phyloP scores from a whole-genome alignment of 495 filamentous ascomycete species.

The Cairneyella variabilis region DNA sequence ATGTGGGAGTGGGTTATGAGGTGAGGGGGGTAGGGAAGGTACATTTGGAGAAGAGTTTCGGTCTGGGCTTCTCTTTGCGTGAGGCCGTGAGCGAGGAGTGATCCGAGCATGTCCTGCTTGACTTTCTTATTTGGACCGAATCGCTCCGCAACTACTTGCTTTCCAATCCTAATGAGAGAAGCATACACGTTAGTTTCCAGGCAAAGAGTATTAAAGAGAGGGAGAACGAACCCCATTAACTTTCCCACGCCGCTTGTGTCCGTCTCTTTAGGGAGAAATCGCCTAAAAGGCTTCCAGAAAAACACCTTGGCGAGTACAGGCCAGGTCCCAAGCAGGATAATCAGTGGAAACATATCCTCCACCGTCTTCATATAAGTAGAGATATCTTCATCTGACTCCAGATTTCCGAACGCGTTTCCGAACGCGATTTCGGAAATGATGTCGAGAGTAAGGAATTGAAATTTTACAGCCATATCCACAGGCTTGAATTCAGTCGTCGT shows the following conservation, averaged over 20 bases:
- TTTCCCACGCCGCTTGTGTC: slow-evolving; percentile 48
- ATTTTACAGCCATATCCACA: slow-evolving; percentile 38
- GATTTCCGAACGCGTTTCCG: slow-evolving; percentile 37
- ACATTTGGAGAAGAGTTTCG: slow-evolving; percentile 37
- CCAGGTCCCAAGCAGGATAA: neutral
- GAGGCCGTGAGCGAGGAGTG: slow-evolving; percentile 37
- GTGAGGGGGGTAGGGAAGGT: neutral
- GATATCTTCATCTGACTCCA: slow-evolving; percentile 36
- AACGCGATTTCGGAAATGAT: slow-evolving; percentile 42
- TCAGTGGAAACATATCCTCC: neutral
- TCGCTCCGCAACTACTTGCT: slow-evolving; percentile 26
- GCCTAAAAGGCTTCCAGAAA: slow-evolving; percentile 35
- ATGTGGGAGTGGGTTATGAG: neutral
- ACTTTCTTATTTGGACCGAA: slow-evolving; percentile 28
- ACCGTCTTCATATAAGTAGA: slow-evolving; percentile 35
- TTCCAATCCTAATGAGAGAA: neutral
- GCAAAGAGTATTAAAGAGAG: neutral
- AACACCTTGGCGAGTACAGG: slow-evolving; percentile 21
- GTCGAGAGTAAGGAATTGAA: slow-evolving; percentile 43
- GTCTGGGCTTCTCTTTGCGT: slow-evolving; percentile 32
- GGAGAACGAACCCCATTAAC: slow-evolving; percentile 38
- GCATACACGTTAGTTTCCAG: no score
- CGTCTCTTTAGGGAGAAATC: slow-evolving; percentile 40
- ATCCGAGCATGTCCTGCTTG: slow-evolving; percentile 38
- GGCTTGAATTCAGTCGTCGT: slow-evolving; percentile 17